Base-by-base conservation (phyloP, 2,329 filamentous ascomycete genomes). In the Pezicula carpinea region DNA sequence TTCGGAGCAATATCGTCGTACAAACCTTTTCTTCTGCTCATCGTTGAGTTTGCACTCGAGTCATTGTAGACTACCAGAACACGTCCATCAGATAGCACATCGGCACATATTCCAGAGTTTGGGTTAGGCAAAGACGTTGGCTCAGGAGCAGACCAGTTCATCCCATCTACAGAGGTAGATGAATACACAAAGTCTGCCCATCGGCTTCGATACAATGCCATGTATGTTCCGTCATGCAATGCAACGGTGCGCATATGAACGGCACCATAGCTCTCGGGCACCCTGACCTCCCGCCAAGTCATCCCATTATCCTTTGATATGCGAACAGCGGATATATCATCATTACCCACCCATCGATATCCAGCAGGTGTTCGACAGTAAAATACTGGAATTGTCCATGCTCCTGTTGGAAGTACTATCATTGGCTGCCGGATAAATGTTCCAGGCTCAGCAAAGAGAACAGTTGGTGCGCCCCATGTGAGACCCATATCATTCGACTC, bases 201-300 rank as follows among this genome's bases (percentile, higher is more conserved):
- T 2, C 70, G 62, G 29, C 69, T 72, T 19, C 70, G 65, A 51
- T 62, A 73, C 18, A 73, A 60, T 0, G 62, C 65, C 3, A 71
- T 50, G 29, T 67, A 73, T n/a, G 34, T 53, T 0, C 57, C 53
- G 1, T 56, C 47, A 0, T 56, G 54, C 6, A 59, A 62, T 0
- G 56, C 48, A 2, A 69, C 39, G 17, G 71, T 68, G 32, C 69
- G 69, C 70, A 73, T 73, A 49, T 73, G 70, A 0, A 73, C 70
- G 3, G 62, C 57, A 0, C 71, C 71, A 2, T 60, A 57, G 6
- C 67, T 68, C 0, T 66, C 61, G 0, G 64, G 64, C 0, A 72
- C 61, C 14, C 58, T 53, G 2, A 53, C 67, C 49, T 72, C 70
- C 0, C 40, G 44, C 71, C 71, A 73, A 0, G 66, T 69, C 18